phyloP scores from a whole-genome alignment of 495 filamentous ascomycete species.

The Xanthoparmelia taractica region DNA sequence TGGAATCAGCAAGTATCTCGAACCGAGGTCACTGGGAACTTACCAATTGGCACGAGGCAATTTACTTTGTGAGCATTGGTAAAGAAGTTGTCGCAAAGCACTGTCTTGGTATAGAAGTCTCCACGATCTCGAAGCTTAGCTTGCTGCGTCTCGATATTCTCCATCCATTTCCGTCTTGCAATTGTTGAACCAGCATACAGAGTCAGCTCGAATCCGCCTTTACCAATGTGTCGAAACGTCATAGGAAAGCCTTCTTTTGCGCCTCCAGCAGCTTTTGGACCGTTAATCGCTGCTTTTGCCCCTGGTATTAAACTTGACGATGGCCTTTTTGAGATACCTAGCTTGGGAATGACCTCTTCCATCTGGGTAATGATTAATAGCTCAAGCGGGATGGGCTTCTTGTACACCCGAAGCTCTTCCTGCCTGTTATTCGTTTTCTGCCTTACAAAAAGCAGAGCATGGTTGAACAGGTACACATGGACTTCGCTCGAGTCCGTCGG shows the following conservation, averaged over 20 bases:
- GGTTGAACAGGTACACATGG: slow-evolving; percentile 90
- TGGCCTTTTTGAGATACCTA: slow-evolving; percentile 74
- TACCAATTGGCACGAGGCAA: slow-evolving; percentile 83
- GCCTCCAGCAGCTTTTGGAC: slow-evolving; percentile 36
- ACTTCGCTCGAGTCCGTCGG: slow-evolving; percentile 84
- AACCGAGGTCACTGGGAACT: slow-evolving; percentile 24
- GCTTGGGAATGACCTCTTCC: slow-evolving; percentile 82
- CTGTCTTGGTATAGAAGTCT: slow-evolving; percentile 87
- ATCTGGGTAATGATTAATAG: slow-evolving; percentile 90
- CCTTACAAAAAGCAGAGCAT: slow-evolving; percentile 82
- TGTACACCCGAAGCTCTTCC: slow-evolving; percentile 90
- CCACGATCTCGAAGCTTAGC: slow-evolving; percentile 73
- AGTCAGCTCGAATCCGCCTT: slow-evolving; percentile 89
- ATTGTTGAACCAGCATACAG: slow-evolving; percentile 75
- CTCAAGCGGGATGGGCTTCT: slow-evolving; percentile 91
- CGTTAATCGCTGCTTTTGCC: slow-evolving; percentile 46
- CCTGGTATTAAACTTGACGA: slow-evolving; percentile 82
- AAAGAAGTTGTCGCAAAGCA: slow-evolving; percentile 82
- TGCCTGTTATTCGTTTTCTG: slow-evolving; percentile 86
- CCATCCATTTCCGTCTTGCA: slow-evolving; percentile 87
- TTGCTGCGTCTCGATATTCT: slow-evolving; percentile 88
- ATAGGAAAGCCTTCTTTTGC: slow-evolving; percentile 82
- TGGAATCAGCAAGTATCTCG: slow-evolving; percentile 30
- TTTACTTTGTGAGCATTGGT: slow-evolving; percentile 74
- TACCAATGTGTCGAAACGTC: slow-evolving; percentile 97